Conservation (phyloP, 2,329 filamentous ascomycete species). For the Sordariomycetes sp. region DNA sequence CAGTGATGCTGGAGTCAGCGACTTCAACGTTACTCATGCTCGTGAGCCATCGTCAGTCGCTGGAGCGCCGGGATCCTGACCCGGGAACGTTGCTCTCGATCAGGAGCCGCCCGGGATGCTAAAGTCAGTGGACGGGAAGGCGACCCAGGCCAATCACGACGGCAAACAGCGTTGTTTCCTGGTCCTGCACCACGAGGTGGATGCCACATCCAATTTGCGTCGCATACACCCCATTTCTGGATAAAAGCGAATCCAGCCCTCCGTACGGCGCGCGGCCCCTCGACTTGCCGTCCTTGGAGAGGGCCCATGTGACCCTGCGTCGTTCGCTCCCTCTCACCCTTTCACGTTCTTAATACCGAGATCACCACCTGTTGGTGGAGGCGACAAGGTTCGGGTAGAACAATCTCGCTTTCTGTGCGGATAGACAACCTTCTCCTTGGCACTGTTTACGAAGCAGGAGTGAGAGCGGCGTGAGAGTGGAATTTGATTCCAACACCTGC, state of each 20-base stretch:
- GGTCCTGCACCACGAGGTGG: not conserved
- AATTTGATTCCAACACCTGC: not conserved
- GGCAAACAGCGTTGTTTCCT: not conserved
- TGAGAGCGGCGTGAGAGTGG: not conserved
- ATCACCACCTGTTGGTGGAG: not conserved
- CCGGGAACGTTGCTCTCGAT: not conserved
- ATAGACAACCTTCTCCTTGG: not conserved
- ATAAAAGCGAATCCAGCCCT: not conserved
- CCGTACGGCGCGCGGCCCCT: not conserved
- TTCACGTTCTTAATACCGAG: not conserved
- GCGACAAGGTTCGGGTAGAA: not conserved
- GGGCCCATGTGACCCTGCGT: slow-evolving; percentile 1
- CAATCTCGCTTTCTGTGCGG: not conserved
- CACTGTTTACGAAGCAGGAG: not conserved
- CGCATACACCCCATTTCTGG: slow-evolving; percentile 5
- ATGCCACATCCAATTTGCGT: slow-evolving; percentile 2
- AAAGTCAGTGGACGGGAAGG: not conserved
- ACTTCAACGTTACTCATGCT: not conserved
- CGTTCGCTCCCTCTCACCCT: not conserved
- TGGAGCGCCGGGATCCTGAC: not conserved
- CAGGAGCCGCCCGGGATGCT: not conserved
- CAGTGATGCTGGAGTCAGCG: not conserved
- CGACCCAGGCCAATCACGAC: not conserved
- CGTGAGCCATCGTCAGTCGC: too few relatives aligned
- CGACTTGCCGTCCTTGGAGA: not conserved